Evolutionary conservation across 2,329 filamentous ascomycete genomes (phyloP).

Genomic region (Claviceps lovelessii): DNA sequence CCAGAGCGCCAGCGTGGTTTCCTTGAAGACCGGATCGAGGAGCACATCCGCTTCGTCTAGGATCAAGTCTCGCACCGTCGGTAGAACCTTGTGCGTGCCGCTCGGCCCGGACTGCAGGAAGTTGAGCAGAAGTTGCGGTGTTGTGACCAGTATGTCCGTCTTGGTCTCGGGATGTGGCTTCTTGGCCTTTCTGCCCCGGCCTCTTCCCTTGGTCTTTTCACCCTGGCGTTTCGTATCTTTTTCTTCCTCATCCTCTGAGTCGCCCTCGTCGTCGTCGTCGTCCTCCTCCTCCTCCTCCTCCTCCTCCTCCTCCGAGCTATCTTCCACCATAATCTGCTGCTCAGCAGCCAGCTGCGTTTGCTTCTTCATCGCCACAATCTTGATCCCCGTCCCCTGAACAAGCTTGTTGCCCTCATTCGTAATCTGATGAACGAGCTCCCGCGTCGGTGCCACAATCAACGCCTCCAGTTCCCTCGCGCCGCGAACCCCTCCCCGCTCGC

Average conservation of each 20-base stretch:
- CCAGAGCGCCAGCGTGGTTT: slow-evolving; percentile 80
- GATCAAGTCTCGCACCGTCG: slow-evolving; percentile 58
- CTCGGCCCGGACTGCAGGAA: slow-evolving; percentile 40
- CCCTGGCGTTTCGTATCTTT: slow-evolving; percentile 22
- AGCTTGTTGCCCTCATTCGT: slow-evolving; percentile 78
- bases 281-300: neutral
- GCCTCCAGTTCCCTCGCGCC: slow-evolving; percentile 41
- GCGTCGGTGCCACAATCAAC: slow-evolving; percentile 63
- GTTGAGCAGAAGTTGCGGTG: slow-evolving; percentile 54
- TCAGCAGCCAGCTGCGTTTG: slow-evolving; percentile 55
- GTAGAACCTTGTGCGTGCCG: slow-evolving; percentile 36
- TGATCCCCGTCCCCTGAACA: slow-evolving; percentile 59
- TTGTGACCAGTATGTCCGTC: slow-evolving; percentile 27
- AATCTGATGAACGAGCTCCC: slow-evolving; percentile 67
- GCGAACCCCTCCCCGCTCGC: slow-evolving; percentile 28
- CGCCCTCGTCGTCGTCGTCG: slow-evolving; percentile 13
- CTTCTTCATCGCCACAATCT: slow-evolving; percentile 70
- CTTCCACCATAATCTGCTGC: slow-evolving; percentile 22
- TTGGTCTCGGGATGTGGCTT: slow-evolving; percentile 16
- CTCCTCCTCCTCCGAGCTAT: slow-evolving; percentile 22
- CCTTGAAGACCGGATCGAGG: slow-evolving; percentile 76
- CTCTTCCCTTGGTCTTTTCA: slow-evolving; percentile 16
- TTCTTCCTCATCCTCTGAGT: slow-evolving; percentile 22
- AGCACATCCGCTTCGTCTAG: slow-evolving; percentile 94
- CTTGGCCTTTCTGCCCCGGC: slow-evolving; percentile 10